Conservation (phyloP, 1,284 basidiomycete genomes). For the Ceratorhiza oryzae-sativae region DNA sequence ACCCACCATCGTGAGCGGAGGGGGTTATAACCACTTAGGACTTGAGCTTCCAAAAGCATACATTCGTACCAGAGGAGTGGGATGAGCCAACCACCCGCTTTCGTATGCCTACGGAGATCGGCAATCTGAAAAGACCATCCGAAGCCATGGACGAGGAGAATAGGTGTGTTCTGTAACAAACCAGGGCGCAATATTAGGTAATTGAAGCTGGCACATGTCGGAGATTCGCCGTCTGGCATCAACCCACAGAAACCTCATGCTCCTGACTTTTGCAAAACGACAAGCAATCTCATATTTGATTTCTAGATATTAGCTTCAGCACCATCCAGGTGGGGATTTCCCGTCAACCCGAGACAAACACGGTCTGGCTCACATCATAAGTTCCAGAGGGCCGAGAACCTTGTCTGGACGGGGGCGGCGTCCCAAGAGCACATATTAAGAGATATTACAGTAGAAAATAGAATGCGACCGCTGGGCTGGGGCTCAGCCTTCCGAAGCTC, state of each 20-base stretch:
- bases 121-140: not conserved
- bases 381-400: conserved; percentile 31
- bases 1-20: not conserved
- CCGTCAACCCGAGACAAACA: conserved; percentile 2
- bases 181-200: conserved; percentile 33
- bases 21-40: no score
- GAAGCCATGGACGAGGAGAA: not conserved
- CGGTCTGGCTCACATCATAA: conserved; percentile 17
- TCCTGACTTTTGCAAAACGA: not conserved
- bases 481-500: no score
- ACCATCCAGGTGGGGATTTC: not conserved
- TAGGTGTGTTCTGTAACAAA: no score
- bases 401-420: conserved; percentile 1
- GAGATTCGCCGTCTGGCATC: conserved; percentile 24
- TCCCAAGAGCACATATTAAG: conserved; percentile 10
- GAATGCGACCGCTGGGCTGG: not conserved
- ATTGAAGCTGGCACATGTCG: conserved; percentile 10
- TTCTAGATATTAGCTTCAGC: not conserved
- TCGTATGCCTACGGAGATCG: not conserved
- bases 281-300: conserved; percentile 17
- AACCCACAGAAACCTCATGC: conserved; percentile 13
- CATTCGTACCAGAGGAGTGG: no score
- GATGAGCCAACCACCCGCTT: no score
- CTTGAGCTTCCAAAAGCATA: no score
- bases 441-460: not conserved